Evolutionary conservation across 768 basidiomycete species (phyloP).

Genomic region (Cystofilobasidium ferigula): DNA sequence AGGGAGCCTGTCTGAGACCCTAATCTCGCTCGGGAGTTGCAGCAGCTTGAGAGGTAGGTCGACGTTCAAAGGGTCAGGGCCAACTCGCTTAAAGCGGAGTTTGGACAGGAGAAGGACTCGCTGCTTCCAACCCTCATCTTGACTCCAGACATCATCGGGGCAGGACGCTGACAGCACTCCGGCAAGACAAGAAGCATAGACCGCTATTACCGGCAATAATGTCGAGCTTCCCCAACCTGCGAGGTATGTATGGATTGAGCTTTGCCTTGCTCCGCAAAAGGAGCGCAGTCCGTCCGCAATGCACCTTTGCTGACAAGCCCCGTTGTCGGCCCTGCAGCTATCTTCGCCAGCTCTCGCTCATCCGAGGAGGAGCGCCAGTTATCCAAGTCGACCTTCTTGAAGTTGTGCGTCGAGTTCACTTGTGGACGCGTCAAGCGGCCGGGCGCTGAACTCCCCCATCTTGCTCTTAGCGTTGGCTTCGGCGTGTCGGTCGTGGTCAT

Average conservation of each 20-base stretch:
- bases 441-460: background rate
- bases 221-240: background rate
- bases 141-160: too few relatives aligned
- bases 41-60: too few relatives aligned
- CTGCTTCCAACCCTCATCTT: too few relatives aligned
- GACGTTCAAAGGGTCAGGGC: too few relatives aligned
- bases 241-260: too few relatives aligned
- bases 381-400: slow-evolving; percentile 1
- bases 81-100: too few relatives aligned
- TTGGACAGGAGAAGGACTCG: too few relatives aligned
- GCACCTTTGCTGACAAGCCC: background rate
- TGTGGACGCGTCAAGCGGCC: background rate
- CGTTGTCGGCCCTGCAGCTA: background rate
- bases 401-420: background rate
- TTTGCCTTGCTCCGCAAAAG: too few relatives aligned
- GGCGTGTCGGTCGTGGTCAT: background rate
- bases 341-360: slow-evolving; percentile 3
- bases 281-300: too few relatives aligned
- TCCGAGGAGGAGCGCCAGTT: background rate
- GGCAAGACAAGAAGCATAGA: background rate
- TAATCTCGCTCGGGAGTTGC: too few relatives aligned
- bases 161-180: background rate
- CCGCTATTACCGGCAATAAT: too few relatives aligned
- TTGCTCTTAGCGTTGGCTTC: background rate
- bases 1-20: too few relatives aligned